Evolutionary conservation across 148 eudicot genomes (phyloP).

Genomic region (Rhododendron williamsianum): DNA sequence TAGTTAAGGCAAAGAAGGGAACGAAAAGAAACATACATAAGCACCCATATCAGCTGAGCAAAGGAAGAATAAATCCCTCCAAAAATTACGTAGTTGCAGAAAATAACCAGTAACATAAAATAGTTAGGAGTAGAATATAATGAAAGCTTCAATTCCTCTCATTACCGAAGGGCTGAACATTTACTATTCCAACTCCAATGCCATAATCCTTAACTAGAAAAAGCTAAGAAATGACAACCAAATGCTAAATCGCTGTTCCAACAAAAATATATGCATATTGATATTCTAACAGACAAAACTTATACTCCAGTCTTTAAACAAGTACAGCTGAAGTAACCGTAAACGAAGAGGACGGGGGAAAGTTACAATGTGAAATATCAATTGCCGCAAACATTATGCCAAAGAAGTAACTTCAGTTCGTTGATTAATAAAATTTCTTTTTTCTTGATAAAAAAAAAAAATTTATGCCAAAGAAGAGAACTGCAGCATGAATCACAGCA

Average conservation of each 20-base stretch:
- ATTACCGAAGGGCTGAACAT: neutral
- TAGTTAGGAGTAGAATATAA: neutral
- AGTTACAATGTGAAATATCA: neutral
- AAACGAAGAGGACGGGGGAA: no score
- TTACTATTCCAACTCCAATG: neutral
- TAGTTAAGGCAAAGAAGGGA: no score
- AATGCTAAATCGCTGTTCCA: neutral
- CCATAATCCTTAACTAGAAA: neutral
- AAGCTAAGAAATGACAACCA: neutral
- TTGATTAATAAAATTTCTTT: no score
- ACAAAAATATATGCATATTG: neutral
- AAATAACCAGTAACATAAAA: neutral
- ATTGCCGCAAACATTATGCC: neutral
- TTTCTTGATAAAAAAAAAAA: no score
- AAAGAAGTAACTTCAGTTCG: no score
- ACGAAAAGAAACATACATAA: neutral
- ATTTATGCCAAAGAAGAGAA: no score
- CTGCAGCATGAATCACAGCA: no score
- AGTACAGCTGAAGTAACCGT: neutral
- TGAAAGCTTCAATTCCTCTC: neutral
- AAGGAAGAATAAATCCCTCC: neutral
- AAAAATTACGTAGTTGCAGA: neutral
- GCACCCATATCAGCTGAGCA: neutral
- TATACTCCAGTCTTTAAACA: neutral
- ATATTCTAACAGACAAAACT: neutral